Conservation (phyloP, 106 monocot species). For the Phalaenopsis equestris region DNA sequence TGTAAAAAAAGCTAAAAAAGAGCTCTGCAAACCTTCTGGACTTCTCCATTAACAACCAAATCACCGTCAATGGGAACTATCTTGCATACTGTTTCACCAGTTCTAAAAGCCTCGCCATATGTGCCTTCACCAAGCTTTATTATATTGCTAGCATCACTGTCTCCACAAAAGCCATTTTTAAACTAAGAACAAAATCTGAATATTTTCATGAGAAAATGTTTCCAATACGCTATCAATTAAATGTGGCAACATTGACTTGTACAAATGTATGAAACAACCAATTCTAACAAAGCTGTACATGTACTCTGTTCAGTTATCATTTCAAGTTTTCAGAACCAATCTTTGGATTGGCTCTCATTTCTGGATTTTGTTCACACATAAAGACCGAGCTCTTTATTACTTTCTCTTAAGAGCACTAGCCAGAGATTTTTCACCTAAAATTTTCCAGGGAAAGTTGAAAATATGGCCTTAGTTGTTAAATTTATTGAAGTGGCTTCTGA, state of each 20-base stretch:
- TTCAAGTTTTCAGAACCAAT: background rate
- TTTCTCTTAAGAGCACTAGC: background rate
- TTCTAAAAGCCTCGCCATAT: constrained; percentile 89
- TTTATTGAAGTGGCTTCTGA: no score
- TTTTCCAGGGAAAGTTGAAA: background rate
- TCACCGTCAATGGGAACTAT: constrained; percentile 93
- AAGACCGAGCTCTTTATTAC: background rate
- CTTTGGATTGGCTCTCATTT: background rate
- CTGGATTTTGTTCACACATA: background rate
- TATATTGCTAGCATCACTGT: constrained; percentile 52
- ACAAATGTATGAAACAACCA: background rate
- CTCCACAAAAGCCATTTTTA: background rate
- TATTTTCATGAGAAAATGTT: background rate
- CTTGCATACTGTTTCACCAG: constrained; percentile 78
- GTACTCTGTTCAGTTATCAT: background rate
- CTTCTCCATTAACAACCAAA: constrained; percentile 79
- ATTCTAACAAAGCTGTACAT: background rate
- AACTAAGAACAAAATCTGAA: background rate
- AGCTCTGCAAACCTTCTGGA: constrained; percentile 61
- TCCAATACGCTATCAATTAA: background rate
- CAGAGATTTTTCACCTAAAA: background rate
- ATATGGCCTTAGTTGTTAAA: background rate
- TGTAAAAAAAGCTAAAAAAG: background rate
- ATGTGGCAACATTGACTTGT: background rate
- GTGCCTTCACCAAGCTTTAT: constrained; percentile 95